phyloP scores from a whole-genome alignment of 2,329 filamentous ascomycete species.

The Aspergillus calidoustus region DNA sequence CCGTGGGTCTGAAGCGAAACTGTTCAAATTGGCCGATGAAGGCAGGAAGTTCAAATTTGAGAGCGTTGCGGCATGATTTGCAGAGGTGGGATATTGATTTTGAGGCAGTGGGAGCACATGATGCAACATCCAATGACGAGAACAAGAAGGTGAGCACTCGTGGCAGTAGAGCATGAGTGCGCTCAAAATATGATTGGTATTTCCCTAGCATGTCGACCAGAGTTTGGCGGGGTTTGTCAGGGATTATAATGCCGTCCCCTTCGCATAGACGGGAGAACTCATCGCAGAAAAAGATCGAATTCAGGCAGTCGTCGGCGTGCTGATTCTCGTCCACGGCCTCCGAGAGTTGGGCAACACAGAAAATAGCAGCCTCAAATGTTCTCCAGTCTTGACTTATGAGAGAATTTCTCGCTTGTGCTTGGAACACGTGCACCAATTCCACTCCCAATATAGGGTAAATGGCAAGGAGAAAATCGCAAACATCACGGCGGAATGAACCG shows the following conservation, averaged over 20 bases:
- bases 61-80: constrained; percentile 47
- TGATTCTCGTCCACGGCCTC: constrained; percentile 51
- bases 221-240: constrained; percentile 46
- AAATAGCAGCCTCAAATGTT: constrained; percentile 50
- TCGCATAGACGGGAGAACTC: constrained; percentile 41
- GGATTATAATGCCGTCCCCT: constrained; percentile 36
- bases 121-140: constrained; percentile 46
- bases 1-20: constrained; percentile 43
- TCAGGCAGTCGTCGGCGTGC: constrained; percentile 46
- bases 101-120: constrained; percentile 48
- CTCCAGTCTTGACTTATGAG: constrained; percentile 45
- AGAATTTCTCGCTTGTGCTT: constrained; percentile 40
- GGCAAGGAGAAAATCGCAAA: constrained; percentile 51
- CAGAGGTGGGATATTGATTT: constrained; percentile 50
- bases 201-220: constrained; percentile 49
- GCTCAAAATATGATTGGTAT: constrained; percentile 51
- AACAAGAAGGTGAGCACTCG: constrained; percentile 51
- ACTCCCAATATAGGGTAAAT: constrained; percentile 50
- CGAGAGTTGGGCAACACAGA: constrained; percentile 49
- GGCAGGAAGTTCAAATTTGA: constrained; percentile 47
- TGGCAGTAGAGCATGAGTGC: constrained; percentile 45
- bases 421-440: constrained; percentile 47
- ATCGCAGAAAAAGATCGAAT: constrained; percentile 46
- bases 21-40: constrained; percentile 49
- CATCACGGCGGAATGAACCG: constrained; percentile 49